These are phyloP conservation scores for Pseudohyphozyma bogoriensis DNA, from an alignment of 768 basidiomycete genomes.

Conservation along the genomic window DNA sequence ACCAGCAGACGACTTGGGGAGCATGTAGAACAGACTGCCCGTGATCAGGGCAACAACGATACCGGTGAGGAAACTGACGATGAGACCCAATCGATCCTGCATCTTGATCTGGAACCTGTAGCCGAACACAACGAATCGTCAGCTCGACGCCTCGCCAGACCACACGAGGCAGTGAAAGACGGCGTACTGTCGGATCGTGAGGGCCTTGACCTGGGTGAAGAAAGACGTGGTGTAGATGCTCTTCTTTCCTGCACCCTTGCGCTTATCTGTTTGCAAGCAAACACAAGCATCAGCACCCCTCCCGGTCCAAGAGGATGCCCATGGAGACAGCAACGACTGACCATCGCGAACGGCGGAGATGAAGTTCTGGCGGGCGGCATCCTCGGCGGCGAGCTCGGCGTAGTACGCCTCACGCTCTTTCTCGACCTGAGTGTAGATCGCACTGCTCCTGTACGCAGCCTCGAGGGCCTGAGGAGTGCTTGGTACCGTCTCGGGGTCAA, in stretches of 20 bases:
- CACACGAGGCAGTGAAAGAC: background rate
- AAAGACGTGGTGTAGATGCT: conserved; percentile 76
- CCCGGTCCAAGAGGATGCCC: too few species aligned
- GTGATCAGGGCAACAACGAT: conserved; percentile 36
- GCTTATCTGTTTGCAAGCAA: too few species aligned
- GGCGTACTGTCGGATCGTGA: conserved; percentile 53
- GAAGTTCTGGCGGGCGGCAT: conserved; percentile 52
- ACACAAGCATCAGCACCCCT: conserved; percentile 69
- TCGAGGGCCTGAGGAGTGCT: conserved; percentile 60
- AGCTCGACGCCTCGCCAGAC: background rate
- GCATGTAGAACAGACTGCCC: conserved; percentile 48
- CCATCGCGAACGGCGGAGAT: conserved; percentile 57
- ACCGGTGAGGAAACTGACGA: conserved; percentile 12
- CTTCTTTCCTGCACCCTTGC: conserved; percentile 36
- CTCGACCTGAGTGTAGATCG: conserved; percentile 42
- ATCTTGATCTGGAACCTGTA: conserved; percentile 39
- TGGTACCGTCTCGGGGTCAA: conserved; percentile 50
- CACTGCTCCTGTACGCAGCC: conserved; percentile 49
- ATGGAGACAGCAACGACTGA: too few species aligned
- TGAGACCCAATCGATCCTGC: conserved; percentile 68
- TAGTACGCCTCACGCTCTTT: conserved; percentile 49
- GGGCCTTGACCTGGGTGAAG: conserved; percentile 57
- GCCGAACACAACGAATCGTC: too few species aligned
- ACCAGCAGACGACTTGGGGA: conserved; percentile 62
- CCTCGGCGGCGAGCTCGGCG: conserved; percentile 49